Evolutionary conservation across 805 yeast species (phyloP).

Genomic region (Teunomyces lycoperdinae): DNA sequence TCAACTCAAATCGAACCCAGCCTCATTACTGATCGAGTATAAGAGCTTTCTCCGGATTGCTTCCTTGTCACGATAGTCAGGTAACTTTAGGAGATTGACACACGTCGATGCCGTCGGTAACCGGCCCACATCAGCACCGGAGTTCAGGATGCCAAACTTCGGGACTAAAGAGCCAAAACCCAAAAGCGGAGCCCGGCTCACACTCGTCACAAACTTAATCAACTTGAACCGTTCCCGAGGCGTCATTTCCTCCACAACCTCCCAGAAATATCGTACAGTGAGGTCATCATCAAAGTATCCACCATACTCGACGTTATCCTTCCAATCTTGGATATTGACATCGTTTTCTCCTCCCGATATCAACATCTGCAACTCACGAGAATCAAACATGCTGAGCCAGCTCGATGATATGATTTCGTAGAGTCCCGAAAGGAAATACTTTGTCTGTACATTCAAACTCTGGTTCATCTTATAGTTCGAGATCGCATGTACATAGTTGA

Average conservation of each 20-base stretch:
- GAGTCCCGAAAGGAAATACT: constrained; percentile 67
- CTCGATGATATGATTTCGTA: constrained; percentile 61
- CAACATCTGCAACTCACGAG: constrained; percentile 78
- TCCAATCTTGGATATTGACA: constrained; percentile 70
- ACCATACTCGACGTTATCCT: constrained; percentile 58
- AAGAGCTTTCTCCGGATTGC: constrained; percentile 60
- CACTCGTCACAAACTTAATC: constrained; percentile 87
- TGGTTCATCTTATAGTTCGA: constrained; percentile 78
- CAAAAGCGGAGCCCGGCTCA: constrained; percentile 83
- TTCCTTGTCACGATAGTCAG: constrained; percentile 72
- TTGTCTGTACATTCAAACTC: constrained; percentile 55
- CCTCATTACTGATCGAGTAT: constrained; percentile 76
- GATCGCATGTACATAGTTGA: constrained; percentile 72
- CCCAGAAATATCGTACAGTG: constrained; percentile 73
- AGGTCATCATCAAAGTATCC: constrained; percentile 54
- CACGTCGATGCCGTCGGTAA: constrained; percentile 95
- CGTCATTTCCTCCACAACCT: constrained; percentile 65
- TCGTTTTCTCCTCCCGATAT: constrained; percentile 68
- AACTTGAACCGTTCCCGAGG: constrained; percentile 62
- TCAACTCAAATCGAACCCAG: constrained; percentile 72
- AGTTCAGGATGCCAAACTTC: constrained; percentile 71
- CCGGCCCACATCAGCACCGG: constrained; percentile 54
- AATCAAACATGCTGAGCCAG: constrained; percentile 85
- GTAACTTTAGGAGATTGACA: constrained; percentile 80
- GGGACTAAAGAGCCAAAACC: constrained; percentile 72